phyloP scores from a whole-genome alignment of 1,139 yeast species.

The Geotrichum europaeum region DNA sequence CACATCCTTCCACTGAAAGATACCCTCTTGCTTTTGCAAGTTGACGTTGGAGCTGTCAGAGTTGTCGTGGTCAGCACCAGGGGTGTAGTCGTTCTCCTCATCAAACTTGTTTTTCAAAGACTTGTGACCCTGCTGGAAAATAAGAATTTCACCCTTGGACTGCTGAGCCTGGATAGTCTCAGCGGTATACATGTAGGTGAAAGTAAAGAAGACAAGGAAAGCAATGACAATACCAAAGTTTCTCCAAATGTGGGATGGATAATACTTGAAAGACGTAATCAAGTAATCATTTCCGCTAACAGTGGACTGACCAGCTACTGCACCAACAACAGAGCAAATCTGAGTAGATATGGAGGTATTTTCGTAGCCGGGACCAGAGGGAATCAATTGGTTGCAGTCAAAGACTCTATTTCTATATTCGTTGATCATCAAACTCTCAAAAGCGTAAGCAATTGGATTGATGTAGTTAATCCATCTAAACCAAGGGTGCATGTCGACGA shows the following conservation, averaged over 20 bases:
- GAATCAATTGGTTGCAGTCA: conserved; percentile 44
- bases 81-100: conserved; percentile 22
- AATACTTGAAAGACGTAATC: conserved; percentile 43
- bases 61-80: conserved; percentile 19
- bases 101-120: conserved; percentile 32
- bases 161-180: conserved; percentile 68
- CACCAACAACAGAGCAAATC: conserved; percentile 61
- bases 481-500: conserved; percentile 67
- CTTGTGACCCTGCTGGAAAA: conserved; percentile 49
- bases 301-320: conserved; percentile 48
- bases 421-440: conserved; percentile 61
- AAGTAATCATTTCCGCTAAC: conserved; percentile 60
- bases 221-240: conserved; percentile 66
- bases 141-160: conserved; percentile 77
- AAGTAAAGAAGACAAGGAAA: conserved; percentile 50
- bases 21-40: conserved; percentile 32
- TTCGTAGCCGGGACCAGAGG: conserved; percentile 46
- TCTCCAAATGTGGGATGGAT: conserved; percentile 68
- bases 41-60: conserved; percentile 19
- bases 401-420: conserved; percentile 48
- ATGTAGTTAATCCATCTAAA: conserved; percentile 72
- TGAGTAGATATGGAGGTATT: conserved; percentile 37
- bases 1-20: conserved; percentile 76
- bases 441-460: conserved; percentile 64
- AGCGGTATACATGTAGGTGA: conserved; percentile 50